Percentiles rank a stretch among this genome's conserved stretches.
Conservation (phyloP, 257 asterid species). For the Mitragyna speciosa region DNA sequence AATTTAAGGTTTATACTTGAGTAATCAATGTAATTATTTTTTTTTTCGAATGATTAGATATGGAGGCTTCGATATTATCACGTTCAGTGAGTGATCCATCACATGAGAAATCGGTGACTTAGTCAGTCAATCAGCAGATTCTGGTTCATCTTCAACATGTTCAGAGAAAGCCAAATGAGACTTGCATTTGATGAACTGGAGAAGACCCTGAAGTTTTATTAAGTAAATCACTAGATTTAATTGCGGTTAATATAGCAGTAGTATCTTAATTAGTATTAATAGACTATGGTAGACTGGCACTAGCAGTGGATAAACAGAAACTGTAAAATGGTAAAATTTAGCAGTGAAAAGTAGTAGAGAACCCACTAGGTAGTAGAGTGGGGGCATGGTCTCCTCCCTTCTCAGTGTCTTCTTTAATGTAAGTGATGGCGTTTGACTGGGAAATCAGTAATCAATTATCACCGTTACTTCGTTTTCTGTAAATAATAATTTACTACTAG, state of each 20-base stretch:
- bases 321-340: not conserved
- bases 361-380: not conserved
- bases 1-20: not conserved
- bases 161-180: slow-evolving; percentile 30
- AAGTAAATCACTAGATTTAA: not conserved
- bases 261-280: not conserved
- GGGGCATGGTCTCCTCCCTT: not conserved
- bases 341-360: not conserved
- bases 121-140: slow-evolving; percentile 22
- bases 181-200: not conserved
- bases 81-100: slow-evolving; percentile 73
- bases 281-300: not conserved
- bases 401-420: slow-evolving; percentile 22
- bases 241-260: not conserved
- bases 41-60: slow-evolving; percentile 33
- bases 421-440: slow-evolving; percentile 32
- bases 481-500: not conserved
- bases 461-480: slow-evolving; percentile 20
- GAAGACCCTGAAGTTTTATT: not conserved
- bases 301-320: not conserved
- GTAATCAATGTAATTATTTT: not conserved
- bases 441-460: slow-evolving; percentile 54
- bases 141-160: not conserved
- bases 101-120: slow-evolving; percentile 47
- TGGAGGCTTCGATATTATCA: slow-evolving; percentile 42